A percentile compares a stretch with the other conserved stretches of the same genome.
phyloP scores from a whole-genome alignment of 106 monocot genomes.

The Allium sativum region DNA sequence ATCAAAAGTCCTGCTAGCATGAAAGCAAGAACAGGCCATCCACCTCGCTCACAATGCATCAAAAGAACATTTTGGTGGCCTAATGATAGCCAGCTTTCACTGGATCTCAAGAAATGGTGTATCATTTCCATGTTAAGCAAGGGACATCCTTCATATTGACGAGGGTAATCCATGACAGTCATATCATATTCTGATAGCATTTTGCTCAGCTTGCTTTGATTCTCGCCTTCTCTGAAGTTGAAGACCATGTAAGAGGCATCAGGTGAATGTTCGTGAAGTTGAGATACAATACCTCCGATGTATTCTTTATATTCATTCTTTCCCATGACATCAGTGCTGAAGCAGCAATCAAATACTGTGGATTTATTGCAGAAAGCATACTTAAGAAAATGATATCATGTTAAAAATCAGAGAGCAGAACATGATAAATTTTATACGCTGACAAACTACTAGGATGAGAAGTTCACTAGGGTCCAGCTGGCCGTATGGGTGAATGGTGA shows the following conservation, averaged over 20 bases:
- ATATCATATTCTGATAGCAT: constrained; percentile 71
- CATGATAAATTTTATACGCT: not conserved
- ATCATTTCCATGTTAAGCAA: constrained; percentile 84
- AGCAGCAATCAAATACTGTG: constrained; percentile 91
- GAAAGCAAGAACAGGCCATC: constrained; percentile 90
- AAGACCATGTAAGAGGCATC: constrained; percentile 93
- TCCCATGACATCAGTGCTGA: constrained; percentile 62
- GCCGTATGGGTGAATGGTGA: no score
- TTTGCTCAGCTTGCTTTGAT: constrained; percentile 47
- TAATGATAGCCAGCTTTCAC: constrained; percentile 86
- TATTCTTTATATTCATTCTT: constrained; percentile 51
- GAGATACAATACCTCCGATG: constrained; percentile 52
- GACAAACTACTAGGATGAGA: no score
- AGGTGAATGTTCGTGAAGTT: constrained; percentile 55
- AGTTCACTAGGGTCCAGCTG: no score
- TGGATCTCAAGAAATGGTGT: constrained; percentile 74
- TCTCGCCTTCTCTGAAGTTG: constrained; percentile 66
- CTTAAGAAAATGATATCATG: not conserved
- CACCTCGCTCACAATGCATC: constrained; percentile 88
- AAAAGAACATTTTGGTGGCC: constrained; percentile 58
- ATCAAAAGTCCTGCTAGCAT: constrained; percentile 81
- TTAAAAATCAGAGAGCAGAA: not conserved
- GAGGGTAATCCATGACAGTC: constrained; percentile 87
- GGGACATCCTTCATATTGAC: constrained; percentile 80
- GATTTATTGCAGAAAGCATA: not conserved